Conservation (phyloP, 2,329 filamentous ascomycete genomes). For the Thelonectria discophora region DNA sequence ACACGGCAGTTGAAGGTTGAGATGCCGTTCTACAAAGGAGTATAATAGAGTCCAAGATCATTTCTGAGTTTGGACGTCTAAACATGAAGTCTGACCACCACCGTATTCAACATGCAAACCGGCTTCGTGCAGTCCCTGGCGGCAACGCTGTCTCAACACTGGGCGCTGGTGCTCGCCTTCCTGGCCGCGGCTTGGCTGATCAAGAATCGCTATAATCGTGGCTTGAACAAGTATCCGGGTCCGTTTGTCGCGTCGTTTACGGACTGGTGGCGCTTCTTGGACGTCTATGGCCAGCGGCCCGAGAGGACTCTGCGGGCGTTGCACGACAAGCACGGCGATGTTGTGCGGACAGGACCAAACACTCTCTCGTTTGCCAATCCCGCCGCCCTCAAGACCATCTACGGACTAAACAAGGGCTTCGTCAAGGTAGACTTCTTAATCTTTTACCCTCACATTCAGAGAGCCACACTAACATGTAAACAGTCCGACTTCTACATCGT, state of each 20-base stretch:
- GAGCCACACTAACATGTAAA: neutral
- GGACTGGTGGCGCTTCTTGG: slow-evolving; percentile 78
- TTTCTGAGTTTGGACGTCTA: neutral
- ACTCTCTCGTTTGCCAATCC: slow-evolving; percentile 77
- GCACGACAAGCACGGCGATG: slow-evolving; percentile 75
- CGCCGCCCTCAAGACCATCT: slow-evolving; percentile 77
- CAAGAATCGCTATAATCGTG: slow-evolving; percentile 54
- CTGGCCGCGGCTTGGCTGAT: slow-evolving; percentile 25
- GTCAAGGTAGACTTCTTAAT: slow-evolving; percentile 65
- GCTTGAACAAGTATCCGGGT: slow-evolving; percentile 76
- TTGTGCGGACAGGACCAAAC: slow-evolving; percentile 81
- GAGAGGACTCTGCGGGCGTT: slow-evolving; percentile 73
- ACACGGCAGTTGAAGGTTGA: too few relatives aligned
- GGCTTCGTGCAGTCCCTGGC: slow-evolving; percentile 36
- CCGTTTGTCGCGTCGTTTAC: slow-evolving; percentile 70
- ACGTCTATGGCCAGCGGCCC: slow-evolving; percentile 70
- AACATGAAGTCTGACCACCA: neutral
- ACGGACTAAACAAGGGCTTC: slow-evolving; percentile 84
- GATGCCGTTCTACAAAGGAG: too few relatives aligned
- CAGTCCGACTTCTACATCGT: slow-evolving; percentile 84
- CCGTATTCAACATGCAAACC: slow-evolving; percentile 37
- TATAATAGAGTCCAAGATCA: neutral
- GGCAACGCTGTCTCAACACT: slow-evolving; percentile 30
- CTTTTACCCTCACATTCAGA: slow-evolving; percentile 56
- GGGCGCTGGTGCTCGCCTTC: slow-evolving; percentile 28